Conservation (phyloP, 208 protist species). For the Trypanosoma platydactyli region DNA sequence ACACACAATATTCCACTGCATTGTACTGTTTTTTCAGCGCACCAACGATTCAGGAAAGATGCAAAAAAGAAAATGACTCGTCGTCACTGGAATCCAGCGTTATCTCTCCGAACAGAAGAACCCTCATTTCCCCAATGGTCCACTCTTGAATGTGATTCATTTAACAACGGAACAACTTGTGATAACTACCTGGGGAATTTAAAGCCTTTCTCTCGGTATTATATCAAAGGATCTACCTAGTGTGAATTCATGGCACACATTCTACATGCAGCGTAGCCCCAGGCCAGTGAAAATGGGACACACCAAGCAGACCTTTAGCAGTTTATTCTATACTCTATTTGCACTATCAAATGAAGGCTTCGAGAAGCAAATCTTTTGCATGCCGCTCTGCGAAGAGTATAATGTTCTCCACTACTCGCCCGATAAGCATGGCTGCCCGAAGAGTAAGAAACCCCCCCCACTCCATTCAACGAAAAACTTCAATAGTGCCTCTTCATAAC, state of each 20-base stretch:
- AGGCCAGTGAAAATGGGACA: too few species aligned
- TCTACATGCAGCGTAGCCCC: too few species aligned
- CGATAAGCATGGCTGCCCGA: too few species aligned
- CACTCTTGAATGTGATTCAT: conserved; percentile 60
- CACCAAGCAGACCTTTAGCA: too few species aligned
- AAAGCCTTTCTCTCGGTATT: conserved; percentile 12
- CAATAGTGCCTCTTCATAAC: too few species aligned
- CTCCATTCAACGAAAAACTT: too few species aligned
- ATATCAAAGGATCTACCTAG: conserved; percentile 21
- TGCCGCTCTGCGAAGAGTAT: too few species aligned
- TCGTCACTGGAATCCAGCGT: conserved; percentile 23
- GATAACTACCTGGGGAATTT: conserved; percentile 18
- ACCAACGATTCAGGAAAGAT: conserved; percentile 27
- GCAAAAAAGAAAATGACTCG: conserved; percentile 3
- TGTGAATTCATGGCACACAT: conserved; percentile 38
- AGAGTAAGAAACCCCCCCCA: too few species aligned
- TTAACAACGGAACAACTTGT: conserved; percentile 54
- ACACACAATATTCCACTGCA: conserved; percentile 22
- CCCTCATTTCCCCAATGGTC: conserved; percentile 54
- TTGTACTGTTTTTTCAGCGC: conserved; percentile 17
- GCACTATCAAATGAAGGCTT: too few species aligned
- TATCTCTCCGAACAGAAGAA: conserved; percentile 32
- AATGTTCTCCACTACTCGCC: too few species aligned
- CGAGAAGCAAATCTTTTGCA: too few species aligned
- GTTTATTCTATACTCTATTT: too few species aligned